Conservation (phyloP, 1,284 basidiomycete genomes). For the Pascua guehoae region DNA sequence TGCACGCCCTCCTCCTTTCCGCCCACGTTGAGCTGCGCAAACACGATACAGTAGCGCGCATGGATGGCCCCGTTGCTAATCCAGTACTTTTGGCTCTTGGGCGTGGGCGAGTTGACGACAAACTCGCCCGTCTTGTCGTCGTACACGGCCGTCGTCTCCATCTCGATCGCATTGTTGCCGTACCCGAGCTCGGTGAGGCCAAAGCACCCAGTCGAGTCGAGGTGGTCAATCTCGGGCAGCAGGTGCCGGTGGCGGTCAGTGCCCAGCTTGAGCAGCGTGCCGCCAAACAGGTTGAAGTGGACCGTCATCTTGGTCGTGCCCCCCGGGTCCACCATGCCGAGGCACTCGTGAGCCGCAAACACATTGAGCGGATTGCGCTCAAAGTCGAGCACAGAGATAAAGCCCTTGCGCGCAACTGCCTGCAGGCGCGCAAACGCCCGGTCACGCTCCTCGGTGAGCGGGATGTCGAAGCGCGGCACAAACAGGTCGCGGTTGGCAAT, state of each 20-base stretch:
- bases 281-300: conserved; percentile 16
- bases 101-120: conserved; percentile 11
- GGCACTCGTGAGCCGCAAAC: conserved; percentile 14
- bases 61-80: conserved; percentile 12
- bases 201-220: conserved; percentile 12
- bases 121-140: conserved; percentile 8
- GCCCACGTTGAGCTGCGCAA: conserved; percentile 9
- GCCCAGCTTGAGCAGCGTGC: conserved; percentile 15
- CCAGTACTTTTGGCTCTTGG: conserved; percentile 15
- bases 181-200: conserved; percentile 5
- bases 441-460: conserved; percentile 13
- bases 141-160: conserved; percentile 14
- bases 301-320: conserved; percentile 16
- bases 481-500: conserved; percentile 8
- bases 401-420: conserved; percentile 1
- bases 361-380: conserved; percentile 18
- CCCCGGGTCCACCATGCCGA: conserved; percentile 10
- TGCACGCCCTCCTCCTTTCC: conserved; percentile 12
- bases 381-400: conserved; percentile 14
- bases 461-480: conserved; percentile 16
- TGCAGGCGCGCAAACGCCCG: conserved; percentile 2
- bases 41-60: conserved; percentile 13
- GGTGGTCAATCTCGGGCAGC: conserved; percentile 6
- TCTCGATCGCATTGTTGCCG: conserved; percentile 16
- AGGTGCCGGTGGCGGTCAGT: conserved; percentile 15